Conservation (phyloP, 345 rosid genomes). For the Adansonia digitata region DNA sequence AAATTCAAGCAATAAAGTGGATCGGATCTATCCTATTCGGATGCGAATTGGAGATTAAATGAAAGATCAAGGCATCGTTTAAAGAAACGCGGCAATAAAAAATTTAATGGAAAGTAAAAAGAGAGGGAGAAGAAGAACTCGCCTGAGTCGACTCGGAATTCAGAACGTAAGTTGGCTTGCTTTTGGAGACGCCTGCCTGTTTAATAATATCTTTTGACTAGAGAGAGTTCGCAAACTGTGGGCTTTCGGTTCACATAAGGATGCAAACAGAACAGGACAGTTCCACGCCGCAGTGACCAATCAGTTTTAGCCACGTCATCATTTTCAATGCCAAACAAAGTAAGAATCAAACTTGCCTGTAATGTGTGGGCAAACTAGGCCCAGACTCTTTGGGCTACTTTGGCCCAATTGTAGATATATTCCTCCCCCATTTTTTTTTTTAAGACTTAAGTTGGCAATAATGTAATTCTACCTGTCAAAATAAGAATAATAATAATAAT, state of each 20-base stretch:
- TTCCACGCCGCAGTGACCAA: background rate
- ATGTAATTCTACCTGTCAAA: too few species aligned
- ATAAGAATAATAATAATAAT: too few species aligned
- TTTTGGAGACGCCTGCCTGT: background rate
- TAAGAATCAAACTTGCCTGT: background rate
- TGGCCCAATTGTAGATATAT: background rate
- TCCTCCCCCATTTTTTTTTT: too few species aligned
- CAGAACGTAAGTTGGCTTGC: background rate
- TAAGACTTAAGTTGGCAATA: too few species aligned
- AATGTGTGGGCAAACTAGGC: background rate
- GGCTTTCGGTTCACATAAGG: background rate
- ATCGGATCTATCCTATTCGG: background rate
- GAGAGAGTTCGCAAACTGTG: background rate
- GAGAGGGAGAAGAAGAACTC: background rate
- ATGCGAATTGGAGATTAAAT: background rate
- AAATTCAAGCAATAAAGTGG: background rate
- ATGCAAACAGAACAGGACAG: too few species aligned
- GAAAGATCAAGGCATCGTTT: background rate
- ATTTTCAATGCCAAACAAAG: background rate
- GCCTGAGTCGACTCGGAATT: background rate
- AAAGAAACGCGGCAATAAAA: background rate
- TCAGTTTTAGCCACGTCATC: background rate
- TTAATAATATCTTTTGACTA: background rate
- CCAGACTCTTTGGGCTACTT: background rate
- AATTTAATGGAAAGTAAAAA: background rate